Evolutionary conservation across 345 rosid species (phyloP), one percentile per base, ranked within the genome.

Genomic region (Iberis pinnata): DNA sequence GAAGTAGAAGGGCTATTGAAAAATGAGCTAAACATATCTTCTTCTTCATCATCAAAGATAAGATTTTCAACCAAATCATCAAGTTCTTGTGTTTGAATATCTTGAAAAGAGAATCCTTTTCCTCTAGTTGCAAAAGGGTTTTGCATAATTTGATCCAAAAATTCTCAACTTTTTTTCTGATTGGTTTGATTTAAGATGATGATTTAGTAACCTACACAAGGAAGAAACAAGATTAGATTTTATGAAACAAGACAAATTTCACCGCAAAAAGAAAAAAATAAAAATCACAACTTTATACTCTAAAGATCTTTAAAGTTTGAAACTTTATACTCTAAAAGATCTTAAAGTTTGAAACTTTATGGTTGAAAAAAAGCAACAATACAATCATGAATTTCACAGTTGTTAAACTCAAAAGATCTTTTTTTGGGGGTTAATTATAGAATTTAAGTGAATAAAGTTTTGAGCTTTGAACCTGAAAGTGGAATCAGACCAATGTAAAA

Each of bases 1-100:
- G 74, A 36, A 27, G 66, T 53, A 9, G 68, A 25, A 25, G 93
- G 78, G 53, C 70, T 77, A 63, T 65, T 80, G 70, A 76, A 81
- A 82, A 84, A 80, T 35, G 79, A 70, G 60, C 49, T 63, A 19
- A 72, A 69, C 11, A 80, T 66, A 43, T 86, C 88, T 37, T 77
- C 93, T 12, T 63, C 42, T 22, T 22, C 25, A 2, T 22, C 25
- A 2, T 22, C 4, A 4, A 49, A 49, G 53, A 49, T 18, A 5
- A 69, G 67, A 73, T 57, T 77, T 70, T 64, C 73, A 7, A 66
- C 48, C 51, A 53, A 47, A 60, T 44, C 48, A 60, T 85, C 89
- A 44, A 48, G 56, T 50, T 72, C 94, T 52, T 76, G 52, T 42
- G 58, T 58, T 8, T 72, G 72, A 15, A 80, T 41, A 62, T 61